Percentiles rank a stretch among this genome's conserved stretches.
Conservation (phyloP, 2,329 filamentous ascomycete genomes). For the Blastomyces emzantsi region DNA sequence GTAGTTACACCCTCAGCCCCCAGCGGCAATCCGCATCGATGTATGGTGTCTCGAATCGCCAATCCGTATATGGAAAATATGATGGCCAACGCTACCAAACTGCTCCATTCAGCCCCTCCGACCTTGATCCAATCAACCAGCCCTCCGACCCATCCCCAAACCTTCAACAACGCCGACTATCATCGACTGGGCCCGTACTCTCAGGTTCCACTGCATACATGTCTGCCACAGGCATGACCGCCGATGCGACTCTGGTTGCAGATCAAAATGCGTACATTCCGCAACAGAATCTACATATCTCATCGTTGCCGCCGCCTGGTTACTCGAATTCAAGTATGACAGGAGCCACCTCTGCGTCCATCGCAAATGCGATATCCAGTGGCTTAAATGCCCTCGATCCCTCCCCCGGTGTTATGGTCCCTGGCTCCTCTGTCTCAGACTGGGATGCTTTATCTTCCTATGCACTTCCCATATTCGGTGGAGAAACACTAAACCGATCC, state of each 20-base stretch:
- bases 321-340: slow-evolving; percentile 17
- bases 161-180: slow-evolving; percentile 15
- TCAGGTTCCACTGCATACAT: slow-evolving; percentile 15
- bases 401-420: slow-evolving; percentile 21
- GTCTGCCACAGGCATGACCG: slow-evolving; percentile 18
- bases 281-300: slow-evolving; percentile 14
- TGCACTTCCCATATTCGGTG: slow-evolving; percentile 76
- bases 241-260: slow-evolving; percentile 7
- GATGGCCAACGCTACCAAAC: slow-evolving; percentile 15
- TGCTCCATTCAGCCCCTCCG: slow-evolving; percentile 15
- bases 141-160: slow-evolving; percentile 10
- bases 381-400: slow-evolving; percentile 22
- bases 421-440: slow-evolving; percentile 21
- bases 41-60: slow-evolving; percentile 23
- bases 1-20: slow-evolving; percentile 25
- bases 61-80: slow-evolving; percentile 19
- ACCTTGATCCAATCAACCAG: slow-evolving; percentile 16
- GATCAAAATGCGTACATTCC: slow-evolving; percentile 12
- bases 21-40: slow-evolving; percentile 18
- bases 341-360: slow-evolving; percentile 21
- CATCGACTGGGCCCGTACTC: slow-evolving; percentile 13
- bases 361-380: slow-evolving; percentile 22
- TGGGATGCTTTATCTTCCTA: slow-evolving; percentile 33
- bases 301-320: slow-evolving; percentile 10
- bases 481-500: slow-evolving; percentile 73